Base-by-base conservation (phyloP, 2,329 filamentous ascomycete genomes). In the Aspergillus candidus region DNA sequence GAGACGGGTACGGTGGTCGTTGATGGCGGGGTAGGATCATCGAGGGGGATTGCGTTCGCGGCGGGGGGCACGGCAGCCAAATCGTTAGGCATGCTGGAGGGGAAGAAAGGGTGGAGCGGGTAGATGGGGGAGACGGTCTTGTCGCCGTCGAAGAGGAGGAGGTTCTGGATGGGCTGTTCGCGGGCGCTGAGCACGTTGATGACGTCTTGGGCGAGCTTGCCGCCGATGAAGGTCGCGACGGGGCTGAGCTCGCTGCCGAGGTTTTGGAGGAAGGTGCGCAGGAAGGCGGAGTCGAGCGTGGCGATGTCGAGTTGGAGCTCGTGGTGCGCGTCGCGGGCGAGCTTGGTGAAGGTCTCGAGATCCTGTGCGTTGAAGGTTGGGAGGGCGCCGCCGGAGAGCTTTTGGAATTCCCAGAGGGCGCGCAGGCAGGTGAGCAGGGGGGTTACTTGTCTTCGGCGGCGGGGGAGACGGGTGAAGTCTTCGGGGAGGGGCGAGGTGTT, bases 121-220 rank as follows among this genome's bases (percentile, higher is more conserved):
- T 93, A 95, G 53, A 93, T 82, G 2, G 82, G 82, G 0, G 85
- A 87, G 52, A 86, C 79, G 67, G 87, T 86, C 36, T 76, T 78
- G 55, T 88, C 86, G 11, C 90, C 90, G 63, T 97, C 89, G 58
- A 97, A 95, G 14, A 97, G 73, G 39, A 95, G 78, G 63, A 95
- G 81, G 66, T 98, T 98, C 70, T 98, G 93, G 34, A 98, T 85
- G 1, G 93, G 93, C 66, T 96, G 93, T 70, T 97, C 89, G 33
- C 86, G 82, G 62, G 86, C 82, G 38, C 90, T 88, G 5, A 97
- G 78, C 29, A 96, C 90, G 59, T 97, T 97, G 70, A 98, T 97
- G 40, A 95, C 89, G 62, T 98, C 93, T 69, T 98, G 93, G 1
- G 91, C 88, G 12, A 98, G 76, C 64, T 90, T 82, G 8, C 90